These are phyloP conservation scores for Hyparrhenia diplandra DNA, from an alignment of 176 grass and related monocot species.

Conservation along the genomic window DNA sequence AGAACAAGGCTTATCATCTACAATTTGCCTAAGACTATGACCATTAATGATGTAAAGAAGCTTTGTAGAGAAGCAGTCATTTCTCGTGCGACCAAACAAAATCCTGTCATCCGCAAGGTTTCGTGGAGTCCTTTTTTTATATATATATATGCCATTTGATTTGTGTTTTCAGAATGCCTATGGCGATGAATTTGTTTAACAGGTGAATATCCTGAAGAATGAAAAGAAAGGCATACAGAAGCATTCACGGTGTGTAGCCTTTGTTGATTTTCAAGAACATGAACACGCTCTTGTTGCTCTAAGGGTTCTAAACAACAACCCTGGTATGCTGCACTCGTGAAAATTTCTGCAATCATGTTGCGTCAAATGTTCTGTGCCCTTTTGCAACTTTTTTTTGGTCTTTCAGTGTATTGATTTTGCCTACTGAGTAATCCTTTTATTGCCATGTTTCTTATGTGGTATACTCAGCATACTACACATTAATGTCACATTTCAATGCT, in stretches of 20 bases:
- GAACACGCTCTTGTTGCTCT: conserved; percentile 90
- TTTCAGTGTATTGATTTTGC: not conserved
- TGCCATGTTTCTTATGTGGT: not conserved
- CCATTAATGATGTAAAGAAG: conserved; percentile 82
- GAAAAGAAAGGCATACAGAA: conserved; percentile 76
- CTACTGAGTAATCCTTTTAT: not conserved
- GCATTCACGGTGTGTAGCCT: conserved; percentile 83
- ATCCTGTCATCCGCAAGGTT: conserved; percentile 87
- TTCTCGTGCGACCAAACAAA: conserved; percentile 81
- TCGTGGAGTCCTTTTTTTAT: conserved; percentile 12
- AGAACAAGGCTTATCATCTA: conserved; percentile 92
- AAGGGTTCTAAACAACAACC: conserved; percentile 98
- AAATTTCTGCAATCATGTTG: not conserved
- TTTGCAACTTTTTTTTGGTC: not conserved
- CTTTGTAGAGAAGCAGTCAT: conserved; percentile 85
- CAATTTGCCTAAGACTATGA: conserved; percentile 95
- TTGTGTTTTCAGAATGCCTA: not conserved
- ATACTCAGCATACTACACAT: not conserved
- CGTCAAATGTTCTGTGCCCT: not conserved
- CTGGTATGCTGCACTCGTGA: conserved; percentile 43
- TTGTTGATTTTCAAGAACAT: conserved; percentile 98
- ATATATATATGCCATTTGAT: not conserved
- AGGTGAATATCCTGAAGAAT: conserved; percentile 88
- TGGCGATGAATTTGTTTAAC: conserved; percentile 17
- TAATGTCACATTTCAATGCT: not conserved